Evolutionary conservation across 257 asterid species (phyloP).

Genomic region (Solanum chilense): DNA sequence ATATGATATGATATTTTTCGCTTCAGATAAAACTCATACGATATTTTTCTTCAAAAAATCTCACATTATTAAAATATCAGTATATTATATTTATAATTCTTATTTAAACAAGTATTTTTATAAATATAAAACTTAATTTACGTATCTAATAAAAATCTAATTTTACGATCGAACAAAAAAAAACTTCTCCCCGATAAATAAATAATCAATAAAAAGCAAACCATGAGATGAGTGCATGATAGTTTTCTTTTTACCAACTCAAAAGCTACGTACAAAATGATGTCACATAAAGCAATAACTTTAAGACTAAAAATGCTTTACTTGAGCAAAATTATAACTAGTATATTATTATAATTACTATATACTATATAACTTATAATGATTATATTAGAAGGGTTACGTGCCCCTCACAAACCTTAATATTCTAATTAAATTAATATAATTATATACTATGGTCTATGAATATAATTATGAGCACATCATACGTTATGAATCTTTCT

Average conservation of each 20-base stretch:
- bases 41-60: no score
- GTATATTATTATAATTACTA: background rate
- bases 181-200: no score
- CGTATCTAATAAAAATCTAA: rapidly evolving
- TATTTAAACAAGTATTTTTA: background rate
- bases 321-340: background rate
- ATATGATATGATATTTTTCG: background rate
- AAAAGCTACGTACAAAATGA: background rate
- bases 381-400: background rate
- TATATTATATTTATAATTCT: background rate
- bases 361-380: background rate
- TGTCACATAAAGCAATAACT: background rate
- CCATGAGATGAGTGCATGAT: background rate
- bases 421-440: background rate
- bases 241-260: background rate
- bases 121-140: background rate
- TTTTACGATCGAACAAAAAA: no score
- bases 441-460: background rate
- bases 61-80: background rate
- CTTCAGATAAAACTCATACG: rapidly evolving
- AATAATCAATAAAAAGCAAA: background rate
- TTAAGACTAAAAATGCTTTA: background rate
- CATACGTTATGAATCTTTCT: constrained; percentile 13
- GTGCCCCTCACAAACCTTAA: constrained; percentile 5
- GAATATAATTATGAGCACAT: background rate